Evolutionary conservation across 805 yeast species (phyloP), one percentile per base, ranked within the genome.

Genomic region (Maudiozyma saulgeensis): DNA sequence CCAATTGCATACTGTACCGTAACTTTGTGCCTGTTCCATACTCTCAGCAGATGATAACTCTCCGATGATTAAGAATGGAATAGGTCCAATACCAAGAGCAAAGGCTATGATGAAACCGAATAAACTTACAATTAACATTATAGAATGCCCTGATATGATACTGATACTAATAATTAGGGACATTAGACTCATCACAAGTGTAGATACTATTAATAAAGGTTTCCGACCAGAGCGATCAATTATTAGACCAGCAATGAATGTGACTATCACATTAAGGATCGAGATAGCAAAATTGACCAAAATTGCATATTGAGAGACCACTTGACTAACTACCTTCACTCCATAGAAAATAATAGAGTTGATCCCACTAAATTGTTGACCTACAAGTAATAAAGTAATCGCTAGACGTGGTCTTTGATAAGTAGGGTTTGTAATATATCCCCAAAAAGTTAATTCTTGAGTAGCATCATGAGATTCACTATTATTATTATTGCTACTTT

Each of bases 291-390:
- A 81, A 60, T 90, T 91, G 56, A 90, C 78, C 9, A 76, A 56
- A 5, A 84, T 78, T 1, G 97, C 82, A 49, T 78, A 73, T 12
- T 77, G 68, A 1, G 98, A 96, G 53, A 88, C 75, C 4, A 85
- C 69, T 7, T 78, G 70, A n/a, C 82, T 73, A 46, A 93, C 71
- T 1, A 91, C 85, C 13, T 87, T 79, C 5, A 91, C 96, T 4
- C 99, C 99, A 64, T 91, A 93, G 63, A 91, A 87, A 19, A 93
- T 80, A 51, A 93, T 88, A 1, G 96, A 81, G 65, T 93, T 93
- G 62, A 93, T 87, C 34, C 99, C 99, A 57, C 88, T 81, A 50
- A 91, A 79, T 65, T 93, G 99, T 69, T 93, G 99, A 16, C 90
- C 83, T 19, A 82, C 69, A 73, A 90, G 77, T 16, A 88, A 75